Evolutionary conservation across 2,329 filamentous ascomycete genomes (phyloP).

Genomic region (Apiospora aurea): DNA sequence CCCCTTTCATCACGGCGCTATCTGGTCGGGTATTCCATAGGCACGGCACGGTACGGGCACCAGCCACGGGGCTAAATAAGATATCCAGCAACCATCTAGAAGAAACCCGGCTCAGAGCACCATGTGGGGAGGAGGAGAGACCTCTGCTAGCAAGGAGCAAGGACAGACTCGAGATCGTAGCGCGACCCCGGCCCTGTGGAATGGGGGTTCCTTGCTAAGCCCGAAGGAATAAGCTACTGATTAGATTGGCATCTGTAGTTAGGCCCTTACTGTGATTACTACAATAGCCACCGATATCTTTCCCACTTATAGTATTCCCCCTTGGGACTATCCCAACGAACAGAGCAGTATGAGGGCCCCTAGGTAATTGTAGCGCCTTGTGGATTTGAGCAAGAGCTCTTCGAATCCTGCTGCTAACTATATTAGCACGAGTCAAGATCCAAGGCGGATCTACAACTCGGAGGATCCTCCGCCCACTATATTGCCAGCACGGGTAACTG

Average conservation of each 20-base stretch:
- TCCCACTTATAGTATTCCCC: background rate
- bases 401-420: background rate
- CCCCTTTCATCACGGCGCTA: constrained; percentile 11
- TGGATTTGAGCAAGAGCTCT: background rate
- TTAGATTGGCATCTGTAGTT: background rate
- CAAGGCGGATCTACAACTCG: background rate
- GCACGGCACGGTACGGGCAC: background rate
- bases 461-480: background rate
- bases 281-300: background rate
- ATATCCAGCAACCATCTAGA: background rate
- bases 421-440: constrained; percentile 1
- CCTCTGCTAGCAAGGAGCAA: background rate
- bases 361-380: background rate
- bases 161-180: background rate
- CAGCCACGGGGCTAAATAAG: background rate
- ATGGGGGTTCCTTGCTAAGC: background rate
- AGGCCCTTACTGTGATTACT: background rate
- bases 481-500: background rate
- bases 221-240: background rate
- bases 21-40: background rate
- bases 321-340: background rate
- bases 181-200: background rate
- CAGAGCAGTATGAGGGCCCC: background rate
- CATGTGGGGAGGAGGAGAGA: background rate
- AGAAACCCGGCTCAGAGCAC: background rate